These are phyloP conservation scores for Arachnopeziza araneosa DNA, from an alignment of 2,329 filamentous ascomycete species.

Conservation along the genomic window DNA sequence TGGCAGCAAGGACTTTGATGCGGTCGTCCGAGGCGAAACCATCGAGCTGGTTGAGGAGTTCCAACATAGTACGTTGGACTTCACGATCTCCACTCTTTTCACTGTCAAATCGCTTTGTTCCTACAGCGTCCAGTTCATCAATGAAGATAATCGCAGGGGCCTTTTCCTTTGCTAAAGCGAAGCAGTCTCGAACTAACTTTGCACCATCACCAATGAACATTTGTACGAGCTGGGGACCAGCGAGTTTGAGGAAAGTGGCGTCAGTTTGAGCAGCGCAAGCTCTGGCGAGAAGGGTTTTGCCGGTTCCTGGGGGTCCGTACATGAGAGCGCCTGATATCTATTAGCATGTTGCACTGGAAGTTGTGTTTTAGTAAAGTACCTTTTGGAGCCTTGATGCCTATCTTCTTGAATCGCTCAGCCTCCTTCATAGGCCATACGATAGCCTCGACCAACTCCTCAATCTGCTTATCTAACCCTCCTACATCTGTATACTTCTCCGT, in stretches of 20 bases:
- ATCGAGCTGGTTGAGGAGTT: slow-evolving; percentile 96
- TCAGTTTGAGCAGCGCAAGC: slow-evolving; percentile 97
- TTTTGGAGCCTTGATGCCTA: slow-evolving; percentile 98
- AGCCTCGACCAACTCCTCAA: slow-evolving; percentile 95
- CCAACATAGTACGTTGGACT: slow-evolving; percentile 97
- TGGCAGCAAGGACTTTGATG: slow-evolving; percentile 93
- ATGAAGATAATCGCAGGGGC: slow-evolving; percentile 99
- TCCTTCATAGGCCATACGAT: slow-evolving; percentile 99
- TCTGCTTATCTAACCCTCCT: slow-evolving; percentile 96
- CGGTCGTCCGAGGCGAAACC: slow-evolving; percentile 95
- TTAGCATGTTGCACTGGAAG: slow-evolving; percentile 1
- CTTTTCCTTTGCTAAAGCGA: slow-evolving; percentile 97
- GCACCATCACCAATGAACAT: slow-evolving; percentile 99
- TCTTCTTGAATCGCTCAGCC: slow-evolving; percentile 98
- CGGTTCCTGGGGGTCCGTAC: slow-evolving; percentile 91
- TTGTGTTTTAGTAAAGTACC: slow-evolving; percentile 50
- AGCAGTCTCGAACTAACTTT: slow-evolving; percentile 95
- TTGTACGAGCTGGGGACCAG: slow-evolving; percentile 93
- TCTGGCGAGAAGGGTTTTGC: slow-evolving; percentile 87
- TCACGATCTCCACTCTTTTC: slow-evolving; percentile 97
- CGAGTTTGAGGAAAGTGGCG: slow-evolving; percentile 96
- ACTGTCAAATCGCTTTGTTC: slow-evolving; percentile 97
- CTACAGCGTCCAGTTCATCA: slow-evolving; percentile 96
- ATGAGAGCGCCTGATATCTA: slow-evolving; percentile 75
- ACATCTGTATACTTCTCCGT: slow-evolving; percentile 99